Percentiles rank a stretch among this genome's conserved stretches.
Evolutionary conservation across 1,139 yeast species (phyloP).

Genomic region (Pneumocystis murina): DNA sequence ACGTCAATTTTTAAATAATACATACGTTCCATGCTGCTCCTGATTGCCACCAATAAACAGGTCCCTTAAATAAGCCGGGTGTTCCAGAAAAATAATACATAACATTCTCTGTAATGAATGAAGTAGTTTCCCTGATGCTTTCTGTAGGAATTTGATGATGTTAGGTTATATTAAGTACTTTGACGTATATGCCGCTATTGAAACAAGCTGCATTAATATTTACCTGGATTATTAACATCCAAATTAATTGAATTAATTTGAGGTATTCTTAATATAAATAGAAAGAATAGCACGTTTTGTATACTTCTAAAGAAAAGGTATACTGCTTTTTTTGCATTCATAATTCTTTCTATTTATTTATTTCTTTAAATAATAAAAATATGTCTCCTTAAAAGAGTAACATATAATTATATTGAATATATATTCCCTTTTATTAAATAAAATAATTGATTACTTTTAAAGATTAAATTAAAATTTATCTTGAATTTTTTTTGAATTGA

Average conservation of each 20-base stretch:
- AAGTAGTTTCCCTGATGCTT: background rate
- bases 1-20: background rate
- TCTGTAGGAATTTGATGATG: background rate
- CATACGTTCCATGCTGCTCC: conserved; percentile 53
- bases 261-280: background rate
- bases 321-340: background rate
- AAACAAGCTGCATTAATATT: background rate
- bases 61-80: conserved; percentile 58
- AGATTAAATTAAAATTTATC: background rate
- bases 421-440: background rate
- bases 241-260: background rate
- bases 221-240: background rate
- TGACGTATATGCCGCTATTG: background rate
- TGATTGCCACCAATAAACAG: conserved; percentile 92
- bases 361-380: background rate
- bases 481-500: background rate
- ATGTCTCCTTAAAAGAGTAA: background rate
- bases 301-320: background rate
- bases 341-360: background rate
- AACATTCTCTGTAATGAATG: background rate
- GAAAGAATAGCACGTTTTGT: background rate
- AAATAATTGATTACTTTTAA: background rate
- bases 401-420: background rate
- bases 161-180: background rate
- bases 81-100: conserved; percentile 20